These are phyloP conservation scores for Dictyostelium firmibasis DNA, from an alignment of 78 protist species.

Conservation along the genomic window DNA sequence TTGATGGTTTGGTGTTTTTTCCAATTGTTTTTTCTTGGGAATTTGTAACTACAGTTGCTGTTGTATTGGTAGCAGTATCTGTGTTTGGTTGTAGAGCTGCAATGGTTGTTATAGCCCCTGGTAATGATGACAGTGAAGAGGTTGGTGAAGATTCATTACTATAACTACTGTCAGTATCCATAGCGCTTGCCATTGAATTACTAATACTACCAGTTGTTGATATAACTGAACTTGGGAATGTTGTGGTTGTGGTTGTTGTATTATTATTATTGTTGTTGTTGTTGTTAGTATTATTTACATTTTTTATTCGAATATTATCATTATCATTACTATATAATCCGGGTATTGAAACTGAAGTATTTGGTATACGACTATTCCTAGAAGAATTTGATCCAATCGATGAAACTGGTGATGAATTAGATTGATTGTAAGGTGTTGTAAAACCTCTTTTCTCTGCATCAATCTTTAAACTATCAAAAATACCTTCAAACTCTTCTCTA, in stretches of 20 bases:
- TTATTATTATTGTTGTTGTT: not conserved
- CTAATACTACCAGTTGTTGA: not conserved
- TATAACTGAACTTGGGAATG: not conserved
- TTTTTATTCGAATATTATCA: not conserved
- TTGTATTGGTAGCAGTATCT: not conserved
- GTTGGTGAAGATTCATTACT: conserved; percentile 1
- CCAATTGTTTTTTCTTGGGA: not conserved
- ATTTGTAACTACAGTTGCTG: not conserved
- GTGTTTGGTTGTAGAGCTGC: not conserved
- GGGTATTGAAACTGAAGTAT: not conserved
- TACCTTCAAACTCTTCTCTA: conserved; percentile 25
- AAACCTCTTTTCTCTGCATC: conserved; percentile 68
- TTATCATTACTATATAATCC: not conserved
- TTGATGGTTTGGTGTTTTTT: not conserved
- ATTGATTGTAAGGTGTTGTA: not conserved
- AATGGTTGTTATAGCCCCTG: conserved; percentile 5
- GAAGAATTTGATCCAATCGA: not conserved
- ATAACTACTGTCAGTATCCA: not conserved
- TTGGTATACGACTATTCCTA: not conserved
- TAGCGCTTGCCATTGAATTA: not conserved
- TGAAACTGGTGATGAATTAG: not conserved
- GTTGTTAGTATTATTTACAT: not conserved
- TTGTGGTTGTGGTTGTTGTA: not conserved
- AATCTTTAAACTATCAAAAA: conserved; percentile 29
- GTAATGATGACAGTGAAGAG: not conserved